Evolutionary conservation across 345 rosid genomes (phyloP), one percentile per base, ranked within the genome.

Genomic region (Lepidium africanum): DNA sequence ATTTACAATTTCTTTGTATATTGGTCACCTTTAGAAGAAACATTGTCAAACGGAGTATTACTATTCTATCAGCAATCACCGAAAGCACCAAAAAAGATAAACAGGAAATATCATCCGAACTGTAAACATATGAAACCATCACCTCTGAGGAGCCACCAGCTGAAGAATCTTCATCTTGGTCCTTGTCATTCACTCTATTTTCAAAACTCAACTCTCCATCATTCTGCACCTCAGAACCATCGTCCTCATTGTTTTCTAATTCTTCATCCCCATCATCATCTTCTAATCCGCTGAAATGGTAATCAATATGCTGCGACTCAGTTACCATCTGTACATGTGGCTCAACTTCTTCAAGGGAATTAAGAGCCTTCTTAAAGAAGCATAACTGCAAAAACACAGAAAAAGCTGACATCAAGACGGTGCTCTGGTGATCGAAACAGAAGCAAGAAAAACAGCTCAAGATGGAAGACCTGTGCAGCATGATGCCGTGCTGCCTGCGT

Each of bases 401-500:
- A 51, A 65, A 38, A 48, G 25, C 35, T 35, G 23, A 10, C 3
- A 23, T 37, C 64, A 56, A 72, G 48, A 48, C 19, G 4, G 69
- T 54, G 52, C 17, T 39, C 42, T 47, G 39, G 45, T 38, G 68
- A 37, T 53, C n/a, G 15, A 55, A 72, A 51, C 38, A 46, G 48
- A 74, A n/a, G 71, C 13, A 57, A 7, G 10, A 45, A 36, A 51
- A 48, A 67, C 10, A 17, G 30, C 36, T 2, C 46, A 43, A 32
- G 64, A 76, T 37, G 61, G 53, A 74, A 70, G 78, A 95, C 99
- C 99, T 95, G 99, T 78, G 99, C 93, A 67, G 99, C 93, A 79
- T 95, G 96, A 78, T 95, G 99, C 25, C 96, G 82, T 59, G 96
- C 96, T 65, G 96, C 97, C 79, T 95, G 99, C 9, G 97, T 95